phyloP scores from a whole-genome alignment of 2,329 filamentous ascomycete genomes.

The Orbilia javanica region DNA sequence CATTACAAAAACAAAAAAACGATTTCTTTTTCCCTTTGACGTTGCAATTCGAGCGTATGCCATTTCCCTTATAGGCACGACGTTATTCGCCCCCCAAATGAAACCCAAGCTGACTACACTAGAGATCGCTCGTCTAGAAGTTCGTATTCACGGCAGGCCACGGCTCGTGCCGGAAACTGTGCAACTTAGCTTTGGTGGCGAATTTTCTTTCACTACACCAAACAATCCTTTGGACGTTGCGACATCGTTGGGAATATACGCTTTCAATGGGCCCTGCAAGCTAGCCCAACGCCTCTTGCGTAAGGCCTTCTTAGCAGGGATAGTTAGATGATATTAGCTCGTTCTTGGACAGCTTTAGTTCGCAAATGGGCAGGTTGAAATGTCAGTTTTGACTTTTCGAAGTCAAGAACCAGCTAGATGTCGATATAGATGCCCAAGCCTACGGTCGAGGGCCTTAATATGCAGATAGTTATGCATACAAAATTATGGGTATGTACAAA shows the following conservation, averaged over 20 bases:
- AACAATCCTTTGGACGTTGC: neutral
- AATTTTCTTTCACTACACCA: neutral
- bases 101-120: neutral
- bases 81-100: neutral
- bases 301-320: neutral
- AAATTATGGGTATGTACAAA: neutral
- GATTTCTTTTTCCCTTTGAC: neutral
- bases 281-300: neutral
- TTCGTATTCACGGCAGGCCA: constrained; percentile 25
- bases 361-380: constrained; percentile 29
- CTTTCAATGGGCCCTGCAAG: neutral
- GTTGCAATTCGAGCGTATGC: neutral
- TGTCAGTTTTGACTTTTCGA: constrained; percentile 31
- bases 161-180: constrained; percentile 41
- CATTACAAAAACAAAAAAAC: too few relatives aligned
- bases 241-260: neutral
- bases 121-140: neutral
- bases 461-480: constrained; percentile 11
- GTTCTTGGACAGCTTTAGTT: neutral
- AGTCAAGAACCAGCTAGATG: constrained; percentile 11
- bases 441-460: constrained; percentile 4
- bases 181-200: constrained; percentile 7
- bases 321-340: neutral
- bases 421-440: neutral
- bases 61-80: too few relatives aligned